Conservation (phyloP, 306 rosid genomes). For the Acacia crassicarpa region DNA sequence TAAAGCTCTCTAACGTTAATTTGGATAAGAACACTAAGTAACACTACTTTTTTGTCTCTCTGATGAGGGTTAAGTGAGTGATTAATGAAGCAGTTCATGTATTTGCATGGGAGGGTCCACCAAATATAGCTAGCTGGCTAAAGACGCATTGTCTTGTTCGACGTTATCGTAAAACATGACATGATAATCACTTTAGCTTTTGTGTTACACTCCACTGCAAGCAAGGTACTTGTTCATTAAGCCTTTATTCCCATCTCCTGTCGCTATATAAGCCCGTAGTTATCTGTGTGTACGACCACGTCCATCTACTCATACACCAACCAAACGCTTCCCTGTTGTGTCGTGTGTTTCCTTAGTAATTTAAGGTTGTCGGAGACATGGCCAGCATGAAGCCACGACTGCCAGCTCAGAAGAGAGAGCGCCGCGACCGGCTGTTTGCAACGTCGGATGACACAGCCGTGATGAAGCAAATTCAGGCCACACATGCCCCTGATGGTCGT, state of each 20-base stretch:
- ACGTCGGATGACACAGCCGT: conserved; percentile 68
- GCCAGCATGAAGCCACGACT: conserved; percentile 26
- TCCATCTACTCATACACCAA: background rate
- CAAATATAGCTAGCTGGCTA: background rate
- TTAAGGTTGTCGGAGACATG: conserved; percentile 33
- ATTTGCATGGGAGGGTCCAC: conserved; percentile 13
- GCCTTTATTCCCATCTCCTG: conserved; percentile 61
- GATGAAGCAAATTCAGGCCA: conserved; percentile 69
- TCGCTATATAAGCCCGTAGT: conserved; percentile 40
- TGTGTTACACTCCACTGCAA: conserved; percentile 52
- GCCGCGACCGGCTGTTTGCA: conserved; percentile 37
- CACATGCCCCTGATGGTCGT: conserved; percentile 68
- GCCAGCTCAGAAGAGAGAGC: conserved; percentile 38
- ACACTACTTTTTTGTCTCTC: background rate
- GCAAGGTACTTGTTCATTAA: conserved; percentile 77
- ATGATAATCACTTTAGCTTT: conserved; percentile 55
- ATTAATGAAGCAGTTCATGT: background rate
- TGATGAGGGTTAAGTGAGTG: background rate
- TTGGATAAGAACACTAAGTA: background rate
- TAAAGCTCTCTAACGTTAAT: background rate
- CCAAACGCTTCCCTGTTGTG: background rate
- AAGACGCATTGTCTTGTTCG: background rate
- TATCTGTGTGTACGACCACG: conserved; percentile 24
- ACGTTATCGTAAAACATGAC: conserved; percentile 22
- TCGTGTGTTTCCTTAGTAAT: background rate